Base-by-base conservation (phyloP, 768 basidiomycete genomes). In the Termitomyces sp. region DNA sequence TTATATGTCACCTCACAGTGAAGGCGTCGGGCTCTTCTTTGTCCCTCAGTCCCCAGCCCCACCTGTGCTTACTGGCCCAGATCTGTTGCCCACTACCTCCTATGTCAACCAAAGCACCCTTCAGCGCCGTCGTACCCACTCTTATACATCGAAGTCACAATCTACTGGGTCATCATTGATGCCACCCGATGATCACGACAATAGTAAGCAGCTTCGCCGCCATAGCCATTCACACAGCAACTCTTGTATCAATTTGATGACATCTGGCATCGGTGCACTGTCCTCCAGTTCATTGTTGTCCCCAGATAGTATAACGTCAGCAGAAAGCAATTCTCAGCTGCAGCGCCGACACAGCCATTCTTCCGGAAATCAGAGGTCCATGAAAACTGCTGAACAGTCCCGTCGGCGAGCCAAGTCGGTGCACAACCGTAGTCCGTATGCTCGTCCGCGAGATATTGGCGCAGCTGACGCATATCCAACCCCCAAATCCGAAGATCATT, bases 301-400 rank as follows among this genome's bases (percentile, higher is more conserved):
- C 20, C 63, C 60, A 12, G 20, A 52, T 50, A 42, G 40, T 17
- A 34, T 40, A 3, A 5, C 25, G 32, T 36, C 37, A 8, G 10
- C 17, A 29, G 42, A 56, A 14, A 49, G 29, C 29, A 45, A 5
- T 12, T 10, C 17, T 12, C 20, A 14, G n/a, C 36, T 60, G 25
- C 64, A 64, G 14, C 65, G 65, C 42, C 65, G 65, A n/a, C 63
- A 66, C 46, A 66, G 56, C 43, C 60, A 57, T 57, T 47, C 63
- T 37, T 25, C 56, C 17, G 37, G 45, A 25, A 48, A 56, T 7
- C 49, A 48, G 17, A 29, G 48, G 15, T 5, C 32, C 20, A 42
- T 31, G 14, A 54, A 42, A 31, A 15, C 20, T 31, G 43, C 32
- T 1, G 58, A 17, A 43, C 40, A 47, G 14, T 29, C 38, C 46